Evolutionary conservation across 345 rosid species (phyloP), one percentile per base, ranked within the genome.

Genomic region (Populus deltoides): DNA sequence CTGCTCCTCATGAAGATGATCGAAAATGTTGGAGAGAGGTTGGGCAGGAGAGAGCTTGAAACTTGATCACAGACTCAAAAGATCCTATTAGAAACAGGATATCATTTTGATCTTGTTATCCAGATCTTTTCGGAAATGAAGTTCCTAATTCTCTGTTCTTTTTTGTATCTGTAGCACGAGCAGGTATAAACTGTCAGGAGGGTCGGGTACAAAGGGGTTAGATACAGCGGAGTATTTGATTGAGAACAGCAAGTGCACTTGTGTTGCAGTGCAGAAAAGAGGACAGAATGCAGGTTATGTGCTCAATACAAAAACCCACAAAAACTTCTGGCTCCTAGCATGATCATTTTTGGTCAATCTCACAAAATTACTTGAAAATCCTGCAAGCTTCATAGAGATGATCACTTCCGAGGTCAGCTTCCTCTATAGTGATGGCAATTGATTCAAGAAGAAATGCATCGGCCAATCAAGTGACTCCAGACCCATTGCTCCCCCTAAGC

Each of bases 321-420:
- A 87, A 81, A 95, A 95, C 77, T 93, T 92, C 84, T 93, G 99
- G 97, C 96, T 93, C 24, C 86, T 95, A 70, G 97, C 99, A n/a
- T 93, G 79, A 81, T 62, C 68, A 76, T 24, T 65, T 25, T 16
- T 15, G 20, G 17, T 39, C 7, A 67, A 74, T 53, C 70, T 39
- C 29, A 31, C 27, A n/a, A 18, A 73, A 57, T 79, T 76, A 66
- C 47, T 7, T 27, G 10, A 18, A 68, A 39, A 29, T 27, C 70
- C 74, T 20, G 22, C 67, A 9, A n/a, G 53, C 63, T 45, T 70
- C 70, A 24, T 47, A 57, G 16, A 29, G 36, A 45, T 47, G 5
- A 33, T 72, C 36, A 24, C 66, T 29, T 71, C 12, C 16, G 22
- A 22, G 47, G 43, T 67, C 35, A 47, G 24, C 59, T 35, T 62